Evolutionary conservation across 2,329 filamentous ascomycete genomes (phyloP).

Genomic region (Cylindrodendrum hubeiense): DNA sequence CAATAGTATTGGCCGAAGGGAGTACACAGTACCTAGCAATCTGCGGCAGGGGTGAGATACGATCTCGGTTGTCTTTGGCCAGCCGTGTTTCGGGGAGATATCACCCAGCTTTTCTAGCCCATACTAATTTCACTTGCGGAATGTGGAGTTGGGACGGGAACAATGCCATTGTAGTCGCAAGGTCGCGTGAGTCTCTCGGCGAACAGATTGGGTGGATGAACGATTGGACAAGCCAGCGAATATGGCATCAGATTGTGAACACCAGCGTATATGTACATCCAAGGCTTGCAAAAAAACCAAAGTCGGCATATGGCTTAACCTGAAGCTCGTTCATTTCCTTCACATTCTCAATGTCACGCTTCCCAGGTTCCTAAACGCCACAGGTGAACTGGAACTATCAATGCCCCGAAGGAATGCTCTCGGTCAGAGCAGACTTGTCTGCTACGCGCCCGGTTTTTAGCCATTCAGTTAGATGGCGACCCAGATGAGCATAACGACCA

Average conservation of each 20-base stretch:
- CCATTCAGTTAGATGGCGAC: constrained; percentile 68
- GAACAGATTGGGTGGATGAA: constrained; percentile 7
- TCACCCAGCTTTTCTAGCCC: background rate
- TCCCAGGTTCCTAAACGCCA: constrained; percentile 45
- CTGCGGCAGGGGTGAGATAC: no score
- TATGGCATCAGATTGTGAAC: constrained; percentile 35
- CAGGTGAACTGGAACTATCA: constrained; percentile 41
- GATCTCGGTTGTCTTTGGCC: background rate
- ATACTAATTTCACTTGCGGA: background rate
- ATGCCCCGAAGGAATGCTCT: constrained; percentile 30
- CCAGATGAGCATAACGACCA: constrained; percentile 83
- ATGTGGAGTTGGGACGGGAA: background rate
- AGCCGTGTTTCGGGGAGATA: background rate
- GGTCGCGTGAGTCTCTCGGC: background rate
- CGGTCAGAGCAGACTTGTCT: constrained; percentile 22
- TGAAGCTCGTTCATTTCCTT: constrained; percentile 40
- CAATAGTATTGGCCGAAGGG: background rate
- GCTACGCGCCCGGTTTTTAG: constrained; percentile 18
- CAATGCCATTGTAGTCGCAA: background rate
- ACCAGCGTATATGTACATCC: constrained; percentile 44
- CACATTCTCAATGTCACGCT: constrained; percentile 43
- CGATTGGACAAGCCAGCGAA: constrained; percentile 25
- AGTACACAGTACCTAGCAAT: background rate
- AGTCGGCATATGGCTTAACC: constrained; percentile 36
- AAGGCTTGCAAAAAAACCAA: constrained; percentile 42